Percentiles rank a stretch among this genome's conserved stretches.
Conservation (phyloP, 2,329 filamentous ascomycete genomes). For the Hirsutella thompsonii region DNA sequence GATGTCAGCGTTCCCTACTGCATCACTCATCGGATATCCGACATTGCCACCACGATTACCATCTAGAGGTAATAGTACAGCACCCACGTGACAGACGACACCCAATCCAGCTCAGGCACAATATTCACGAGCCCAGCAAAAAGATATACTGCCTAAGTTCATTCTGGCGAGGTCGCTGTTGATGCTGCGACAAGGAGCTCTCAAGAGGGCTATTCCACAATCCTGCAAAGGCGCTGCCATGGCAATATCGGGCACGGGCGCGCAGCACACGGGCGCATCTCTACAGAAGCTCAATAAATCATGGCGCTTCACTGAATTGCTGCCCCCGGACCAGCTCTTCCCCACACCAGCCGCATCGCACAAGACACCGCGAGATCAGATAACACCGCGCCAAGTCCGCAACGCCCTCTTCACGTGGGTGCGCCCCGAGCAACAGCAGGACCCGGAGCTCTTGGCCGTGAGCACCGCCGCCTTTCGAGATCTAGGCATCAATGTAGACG, state of each 20-base stretch:
- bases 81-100: too few relatives aligned
- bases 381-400: slow-evolving; percentile 73
- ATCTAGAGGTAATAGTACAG: too few relatives aligned
- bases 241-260: slow-evolving; percentile 18
- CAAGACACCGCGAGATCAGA: slow-evolving; percentile 60
- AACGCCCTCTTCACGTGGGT: slow-evolving; percentile 85
- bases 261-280: slow-evolving; percentile 22
- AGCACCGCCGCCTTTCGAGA: slow-evolving; percentile 69
- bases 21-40: too few relatives aligned
- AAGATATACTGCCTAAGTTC: too few relatives aligned
- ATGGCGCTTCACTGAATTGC: slow-evolving; percentile 49
- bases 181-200: slow-evolving; percentile 21
- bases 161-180: slow-evolving; percentile 7
- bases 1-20: too few relatives aligned
- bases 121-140: too few relatives aligned
- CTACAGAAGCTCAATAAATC: slow-evolving; percentile 49
- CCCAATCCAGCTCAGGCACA: too few relatives aligned
- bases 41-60: too few relatives aligned
- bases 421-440: slow-evolving; percentile 58
- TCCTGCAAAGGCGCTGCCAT: slow-evolving; percentile 11
- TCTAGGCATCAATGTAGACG: slow-evolving; percentile 58
- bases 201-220: slow-evolving; percentile 17
- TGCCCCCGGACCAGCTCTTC: slow-evolving; percentile 67
- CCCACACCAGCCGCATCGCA: slow-evolving; percentile 75
- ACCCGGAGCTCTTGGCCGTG: slow-evolving; percentile 69